Evolutionary conservation across 1,139 yeast species (phyloP).

Genomic region (Blastobotrys apis): DNA sequence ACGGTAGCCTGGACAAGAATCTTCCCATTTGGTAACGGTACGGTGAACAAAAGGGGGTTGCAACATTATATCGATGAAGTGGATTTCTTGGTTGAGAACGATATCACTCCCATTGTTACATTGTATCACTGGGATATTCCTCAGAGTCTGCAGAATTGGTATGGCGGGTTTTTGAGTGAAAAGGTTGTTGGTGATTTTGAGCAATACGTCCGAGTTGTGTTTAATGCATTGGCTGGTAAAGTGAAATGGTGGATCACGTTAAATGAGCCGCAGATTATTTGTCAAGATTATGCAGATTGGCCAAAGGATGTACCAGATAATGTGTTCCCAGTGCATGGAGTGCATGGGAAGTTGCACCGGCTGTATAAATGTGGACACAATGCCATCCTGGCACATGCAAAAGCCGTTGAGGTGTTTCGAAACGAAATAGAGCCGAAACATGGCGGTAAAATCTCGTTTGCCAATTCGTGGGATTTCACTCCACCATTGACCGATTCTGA

Average conservation of each 20-base stretch:
- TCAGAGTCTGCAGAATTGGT: slow-evolving; percentile 27
- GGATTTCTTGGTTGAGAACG: slow-evolving; percentile 33
- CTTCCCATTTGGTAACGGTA: slow-evolving; percentile 36
- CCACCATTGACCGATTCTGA: slow-evolving; percentile 22
- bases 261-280: slow-evolving; percentile 36
- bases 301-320: slow-evolving; percentile 23
- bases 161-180: slow-evolving; percentile 35
- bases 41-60: slow-evolving; percentile 35
- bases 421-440: slow-evolving; percentile 31
- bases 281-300: slow-evolving; percentile 25
- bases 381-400: slow-evolving; percentile 35
- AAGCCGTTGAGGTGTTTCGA: slow-evolving; percentile 34
- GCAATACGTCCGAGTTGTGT: slow-evolving; percentile 36
- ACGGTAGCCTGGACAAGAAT: slow-evolving; percentile 40
- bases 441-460: slow-evolving; percentile 30
- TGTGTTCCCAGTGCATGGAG: slow-evolving; percentile 25
- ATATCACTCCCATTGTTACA: slow-evolving; percentile 37
- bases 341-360: slow-evolving; percentile 16
- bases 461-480: slow-evolving; percentile 30
- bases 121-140: slow-evolving; percentile 33
- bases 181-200: slow-evolving; percentile 38
- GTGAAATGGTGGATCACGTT: slow-evolving; percentile 39
- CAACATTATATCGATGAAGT: slow-evolving; percentile 39
- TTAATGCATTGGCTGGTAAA: slow-evolving; percentile 36
- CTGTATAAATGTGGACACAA: slow-evolving; percentile 30